A percentile compares a stretch with the other conserved stretches of the same genome.
phyloP scores from a whole-genome alignment of 2,329 filamentous ascomycete genomes.

The Exophiala oligosperma region DNA sequence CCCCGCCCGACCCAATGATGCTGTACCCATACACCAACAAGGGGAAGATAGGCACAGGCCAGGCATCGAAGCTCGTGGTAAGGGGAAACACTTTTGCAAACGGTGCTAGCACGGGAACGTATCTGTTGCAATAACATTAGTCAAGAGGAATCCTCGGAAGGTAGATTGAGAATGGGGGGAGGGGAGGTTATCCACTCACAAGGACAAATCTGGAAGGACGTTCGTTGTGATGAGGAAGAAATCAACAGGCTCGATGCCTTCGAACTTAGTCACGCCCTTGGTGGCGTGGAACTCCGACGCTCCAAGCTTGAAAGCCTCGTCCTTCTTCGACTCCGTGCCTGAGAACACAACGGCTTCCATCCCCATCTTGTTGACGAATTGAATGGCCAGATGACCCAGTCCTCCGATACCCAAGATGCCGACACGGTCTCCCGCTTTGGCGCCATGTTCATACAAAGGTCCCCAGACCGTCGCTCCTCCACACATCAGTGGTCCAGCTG shows the following conservation, averaged over 20 bases:
- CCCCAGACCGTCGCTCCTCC: conserved; percentile 26
- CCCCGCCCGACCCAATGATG: conserved; percentile 18
- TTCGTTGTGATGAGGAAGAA: conserved; percentile 42
- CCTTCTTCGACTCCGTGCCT: conserved; percentile 63
- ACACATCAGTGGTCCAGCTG: conserved; percentile 24
- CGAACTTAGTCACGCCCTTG: conserved; percentile 41
- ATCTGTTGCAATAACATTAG: conserved; percentile 16
- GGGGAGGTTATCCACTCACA: conserved; percentile 27
- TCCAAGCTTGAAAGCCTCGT: conserved; percentile 64
- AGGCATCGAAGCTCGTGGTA: conserved; percentile 29
- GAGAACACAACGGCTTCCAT: conserved; percentile 60
- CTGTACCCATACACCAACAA: conserved; percentile 14
- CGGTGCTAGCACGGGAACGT: conserved; percentile 33
- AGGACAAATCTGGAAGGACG: conserved; percentile 40
- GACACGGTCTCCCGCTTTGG: conserved; percentile 39
- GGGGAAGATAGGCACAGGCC: conserved; percentile 15
- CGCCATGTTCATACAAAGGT: conserved; percentile 18
- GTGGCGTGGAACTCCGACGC: conserved; percentile 64
- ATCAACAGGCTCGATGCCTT: conserved; percentile 17
- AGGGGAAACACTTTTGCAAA: conserved; percentile 38
- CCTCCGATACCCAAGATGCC: conserved; percentile 76
- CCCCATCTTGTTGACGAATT: conserved; percentile 75
- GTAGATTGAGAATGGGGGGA: not conserved
- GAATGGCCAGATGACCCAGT: conserved; percentile 73
- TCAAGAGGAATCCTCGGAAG: too few relatives aligned